Base-by-base conservation (phyloP, 768 basidiomycete genomes). In the Trametes meyenii region DNA sequence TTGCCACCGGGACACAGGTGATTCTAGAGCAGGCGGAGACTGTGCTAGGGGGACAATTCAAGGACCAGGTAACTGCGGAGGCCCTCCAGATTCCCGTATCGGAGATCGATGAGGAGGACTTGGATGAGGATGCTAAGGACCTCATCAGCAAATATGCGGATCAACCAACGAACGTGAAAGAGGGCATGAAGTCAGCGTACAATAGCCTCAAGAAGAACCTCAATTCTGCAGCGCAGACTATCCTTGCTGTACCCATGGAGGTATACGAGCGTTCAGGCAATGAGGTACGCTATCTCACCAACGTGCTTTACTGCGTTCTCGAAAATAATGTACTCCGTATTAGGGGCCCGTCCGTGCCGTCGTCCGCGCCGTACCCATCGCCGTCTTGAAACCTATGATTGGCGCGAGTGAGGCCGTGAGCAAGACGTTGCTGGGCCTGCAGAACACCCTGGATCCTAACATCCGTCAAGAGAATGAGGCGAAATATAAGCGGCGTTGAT, bases 181-280 rank as follows among this genome's bases (percentile, higher is more conserved):
- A 98, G 70, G 97, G 97, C 16, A 80, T 99, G 36, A 86, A 94
- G 64, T 87, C 86, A 0, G 97, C 96, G n/a, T 98, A 98, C 73
- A 85, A 81, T 71, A 96, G 93, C 69, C 74, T 99, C 68, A 86
- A 84, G 54, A 86, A 79, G 70, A 98, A 98, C 74, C 73, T 99
- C 63, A 90, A 88, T 67, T 92, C 92, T 44, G 97, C 97, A 26
- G 97, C 96, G 24, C 96, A 99, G 76, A 99, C 97, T 0, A 98
- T 99, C 63, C 82, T 99, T 39, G 96, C 97, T 0, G 94, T 99
- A 0, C 97, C 97, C 1, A 98, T 98, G 96, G 97, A 98, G 74
- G 94, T 98, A 12, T 96, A 98, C 67, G 97, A 99, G 75, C 82
- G 91, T 61, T 91, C 94, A 11, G 93, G 94, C 8, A 90, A 88